Evolutionary conservation across 305 asterid genomes (phyloP).

Genomic region (Fraxinus dipetala): DNA sequence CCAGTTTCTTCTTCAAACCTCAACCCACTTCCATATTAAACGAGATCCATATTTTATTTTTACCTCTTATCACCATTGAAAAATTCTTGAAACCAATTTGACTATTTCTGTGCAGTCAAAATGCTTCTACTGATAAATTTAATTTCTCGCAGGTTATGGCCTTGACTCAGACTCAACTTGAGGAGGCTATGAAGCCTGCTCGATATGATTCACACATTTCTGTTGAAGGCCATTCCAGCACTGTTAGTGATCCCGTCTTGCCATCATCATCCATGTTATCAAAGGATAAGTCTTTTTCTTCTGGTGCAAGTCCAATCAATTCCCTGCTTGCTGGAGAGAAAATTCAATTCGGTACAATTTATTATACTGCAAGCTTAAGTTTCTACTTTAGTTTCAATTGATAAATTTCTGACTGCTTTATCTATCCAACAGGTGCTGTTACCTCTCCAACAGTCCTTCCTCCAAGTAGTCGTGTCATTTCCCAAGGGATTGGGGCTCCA

Average conservation of each 20-base stretch:
- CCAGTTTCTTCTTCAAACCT: background rate
- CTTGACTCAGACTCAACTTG: conserved; percentile 84
- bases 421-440: conserved; percentile 65
- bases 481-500: conserved; percentile 76
- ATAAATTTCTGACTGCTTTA: background rate
- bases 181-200: conserved; percentile 85
- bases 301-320: conserved; percentile 78
- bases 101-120: background rate
- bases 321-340: conserved; percentile 95
- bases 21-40: background rate
- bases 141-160: conserved; percentile 66
- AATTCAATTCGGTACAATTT: conserved; percentile 79
- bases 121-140: conserved; percentile 15
- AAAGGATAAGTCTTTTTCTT: conserved; percentile 63
- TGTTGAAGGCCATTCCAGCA: conserved; percentile 62
- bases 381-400: background rate
- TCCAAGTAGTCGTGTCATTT: conserved; percentile 56
- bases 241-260: conserved; percentile 53
- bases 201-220: conserved; percentile 55
- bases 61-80: conserved; percentile 9
- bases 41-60: background rate
- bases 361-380: conserved; percentile 1
- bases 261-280: conserved; percentile 54
- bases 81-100: background rate
- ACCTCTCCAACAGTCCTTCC: conserved; percentile 84